Conservation (phyloP, 1,284 basidiomycete species). For the Trametes polyzona region DNA sequence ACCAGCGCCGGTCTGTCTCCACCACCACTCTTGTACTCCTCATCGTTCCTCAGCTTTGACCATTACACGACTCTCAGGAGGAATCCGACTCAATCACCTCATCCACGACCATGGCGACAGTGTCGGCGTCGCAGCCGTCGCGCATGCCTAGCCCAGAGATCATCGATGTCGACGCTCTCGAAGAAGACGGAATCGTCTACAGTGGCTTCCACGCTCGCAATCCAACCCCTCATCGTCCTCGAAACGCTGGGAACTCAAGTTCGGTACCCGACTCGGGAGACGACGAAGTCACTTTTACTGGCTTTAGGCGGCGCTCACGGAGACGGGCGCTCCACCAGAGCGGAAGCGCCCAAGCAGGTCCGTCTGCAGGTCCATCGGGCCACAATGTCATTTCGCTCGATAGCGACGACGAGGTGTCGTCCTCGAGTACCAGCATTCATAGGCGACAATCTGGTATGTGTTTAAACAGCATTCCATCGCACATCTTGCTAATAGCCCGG, state of each 20-base stretch:
- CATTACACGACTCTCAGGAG: neutral
- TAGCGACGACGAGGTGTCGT: constrained; percentile 46
- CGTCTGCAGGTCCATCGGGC: constrained; percentile 14
- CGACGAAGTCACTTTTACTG: constrained; percentile 16
- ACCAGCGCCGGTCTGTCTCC: neutral
- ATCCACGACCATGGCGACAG: constrained; percentile 7
- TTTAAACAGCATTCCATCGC: neutral
- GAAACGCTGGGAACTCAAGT: constrained; percentile 2
- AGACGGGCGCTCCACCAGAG: constrained; percentile 9
- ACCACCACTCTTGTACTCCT: neutral
- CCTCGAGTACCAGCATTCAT: constrained; percentile 25
- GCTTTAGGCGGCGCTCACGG: constrained; percentile 4
- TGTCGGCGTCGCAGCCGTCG: constrained; percentile 1
- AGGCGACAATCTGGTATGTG: constrained; percentile 28
- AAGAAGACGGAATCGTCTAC: constrained; percentile 35
- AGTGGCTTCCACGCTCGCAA: constrained; percentile 20
- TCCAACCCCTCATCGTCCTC: constrained; percentile 11
- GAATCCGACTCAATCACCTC: neutral
- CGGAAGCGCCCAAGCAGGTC: constrained; percentile 19
- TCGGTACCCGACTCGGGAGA: neutral
- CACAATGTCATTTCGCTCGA: constrained; percentile 41
- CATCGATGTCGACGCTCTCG: constrained; percentile 39
- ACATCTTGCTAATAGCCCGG: neutral
- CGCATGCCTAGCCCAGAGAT: constrained; percentile 22
- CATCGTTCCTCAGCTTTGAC: neutral